A percentile compares a stretch with the other conserved stretches of the same genome.
These are phyloP conservation scores for Fusarium hostae DNA, from an alignment of 2,329 filamentous ascomycete species.

Conservation along the genomic window DNA sequence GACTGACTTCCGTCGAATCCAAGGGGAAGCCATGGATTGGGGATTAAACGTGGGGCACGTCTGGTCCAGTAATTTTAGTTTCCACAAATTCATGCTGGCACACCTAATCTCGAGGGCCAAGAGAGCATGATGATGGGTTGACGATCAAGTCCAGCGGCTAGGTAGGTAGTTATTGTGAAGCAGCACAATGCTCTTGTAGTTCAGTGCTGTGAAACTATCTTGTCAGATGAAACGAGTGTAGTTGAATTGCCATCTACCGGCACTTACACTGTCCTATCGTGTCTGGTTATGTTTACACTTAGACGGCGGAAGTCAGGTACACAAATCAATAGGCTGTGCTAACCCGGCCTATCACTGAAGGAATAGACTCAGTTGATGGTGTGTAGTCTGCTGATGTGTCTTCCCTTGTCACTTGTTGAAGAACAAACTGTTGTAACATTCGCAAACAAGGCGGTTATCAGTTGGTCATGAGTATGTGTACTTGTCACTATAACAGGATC, in stretches of 20 bases:
- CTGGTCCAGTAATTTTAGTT: conserved; percentile 42
- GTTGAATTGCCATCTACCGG: neutral
- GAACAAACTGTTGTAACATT: neutral
- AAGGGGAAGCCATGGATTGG: conserved; percentile 33
- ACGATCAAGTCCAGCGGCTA: conserved; percentile 1
- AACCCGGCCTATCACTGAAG: neutral
- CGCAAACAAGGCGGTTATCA: conserved; percentile 2
- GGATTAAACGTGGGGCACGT: conserved; percentile 41
- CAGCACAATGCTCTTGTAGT: conserved; percentile 1
- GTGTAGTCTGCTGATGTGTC: conserved; percentile 1
- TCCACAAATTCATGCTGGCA: conserved; percentile 15
- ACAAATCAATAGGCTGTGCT: neutral
- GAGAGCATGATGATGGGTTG: conserved; percentile 11
- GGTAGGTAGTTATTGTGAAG: neutral
- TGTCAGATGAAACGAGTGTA: neutral
- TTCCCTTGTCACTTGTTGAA: neutral
- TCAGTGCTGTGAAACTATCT: neutral
- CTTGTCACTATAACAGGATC: conserved; percentile 3
- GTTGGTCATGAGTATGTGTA: neutral
- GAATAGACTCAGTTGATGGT: neutral
- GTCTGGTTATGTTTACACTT: neutral
- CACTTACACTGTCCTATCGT: neutral
- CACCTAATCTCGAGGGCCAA: conserved; percentile 18
- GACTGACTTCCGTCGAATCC: conserved; percentile 15
- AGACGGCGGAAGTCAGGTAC: neutral